Percentiles rank a stretch among this genome's conserved stretches.
Conservation (phyloP, 2,329 filamentous ascomycete genomes). For the Neonectria punicea region DNA sequence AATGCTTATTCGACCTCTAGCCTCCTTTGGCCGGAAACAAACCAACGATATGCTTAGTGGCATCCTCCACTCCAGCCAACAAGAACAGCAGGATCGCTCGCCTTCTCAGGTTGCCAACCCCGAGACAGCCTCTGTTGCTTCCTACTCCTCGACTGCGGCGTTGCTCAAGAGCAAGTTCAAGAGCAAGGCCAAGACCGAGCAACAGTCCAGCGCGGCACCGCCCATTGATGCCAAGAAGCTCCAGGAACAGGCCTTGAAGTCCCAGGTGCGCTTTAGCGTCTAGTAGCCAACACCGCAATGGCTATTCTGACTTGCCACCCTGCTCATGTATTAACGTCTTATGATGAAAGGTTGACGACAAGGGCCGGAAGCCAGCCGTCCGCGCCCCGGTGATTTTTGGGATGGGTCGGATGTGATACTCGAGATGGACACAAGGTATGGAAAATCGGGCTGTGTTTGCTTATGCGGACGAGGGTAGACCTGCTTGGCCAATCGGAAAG, state of each 20-base stretch:
- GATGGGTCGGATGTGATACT: neutral
- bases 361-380: neutral
- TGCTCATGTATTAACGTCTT: neutral
- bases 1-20: conserved; percentile 25
- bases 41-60: conserved; percentile 6
- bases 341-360: neutral
- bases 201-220: conserved; percentile 16
- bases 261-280: conserved; percentile 43
- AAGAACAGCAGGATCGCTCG: neutral
- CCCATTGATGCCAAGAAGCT: conserved; percentile 40
- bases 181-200: conserved; percentile 22
- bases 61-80: conserved; percentile 3
- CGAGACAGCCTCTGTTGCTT: conserved; percentile 42
- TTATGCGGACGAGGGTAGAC: neutral
- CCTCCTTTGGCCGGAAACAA: conserved; percentile 23
- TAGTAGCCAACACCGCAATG: conserved; percentile 17
- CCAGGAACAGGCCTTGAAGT: conserved; percentile 42
- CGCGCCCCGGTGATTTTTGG: neutral
- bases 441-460: neutral
- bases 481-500: neutral
- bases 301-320: neutral
- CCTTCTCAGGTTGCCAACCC: conserved; percentile 27
- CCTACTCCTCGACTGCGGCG: conserved; percentile 40
- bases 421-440: neutral
- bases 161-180: conserved; percentile 39